These are phyloP conservation scores for Saprolegnia diclina DNA, from an alignment of 352 stramenopile species.

Conservation along the genomic window DNA sequence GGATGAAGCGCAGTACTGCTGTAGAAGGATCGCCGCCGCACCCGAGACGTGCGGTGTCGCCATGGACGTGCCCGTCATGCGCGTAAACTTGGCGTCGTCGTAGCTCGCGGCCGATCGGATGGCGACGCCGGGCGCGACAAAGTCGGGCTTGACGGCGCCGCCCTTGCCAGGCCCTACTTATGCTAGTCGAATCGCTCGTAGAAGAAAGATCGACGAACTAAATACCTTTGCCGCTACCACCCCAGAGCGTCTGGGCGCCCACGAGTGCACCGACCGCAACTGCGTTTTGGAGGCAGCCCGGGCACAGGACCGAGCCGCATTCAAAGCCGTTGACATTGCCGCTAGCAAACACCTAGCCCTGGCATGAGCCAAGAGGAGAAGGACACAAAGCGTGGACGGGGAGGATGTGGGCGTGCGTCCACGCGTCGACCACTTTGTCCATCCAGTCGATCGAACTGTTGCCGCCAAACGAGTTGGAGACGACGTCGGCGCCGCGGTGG, in stretches of 20 bases:
- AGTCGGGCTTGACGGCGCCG: slow-evolving; percentile 60
- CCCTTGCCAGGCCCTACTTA: slow-evolving; percentile 27
- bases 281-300: slow-evolving; percentile 43
- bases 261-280: slow-evolving; percentile 61
- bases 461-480: slow-evolving; percentile 64
- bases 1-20: slow-evolving; percentile 26
- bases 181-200: not conserved
- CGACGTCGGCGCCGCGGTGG: slow-evolving; percentile 49
- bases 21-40: slow-evolving; percentile 48
- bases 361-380: not conserved
- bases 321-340: slow-evolving; percentile 70
- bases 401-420: slow-evolving; percentile 10
- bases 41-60: slow-evolving; percentile 62
- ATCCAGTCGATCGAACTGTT: slow-evolving; percentile 30
- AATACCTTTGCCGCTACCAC: slow-evolving; percentile 56
- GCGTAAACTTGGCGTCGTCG: slow-evolving; percentile 48
- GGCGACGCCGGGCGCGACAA: slow-evolving; percentile 58
- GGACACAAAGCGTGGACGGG: not conserved
- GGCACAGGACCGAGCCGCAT: slow-evolving; percentile 64
- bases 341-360: slow-evolving; percentile 46
- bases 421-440: slow-evolving; percentile 18
- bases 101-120: slow-evolving; percentile 62
- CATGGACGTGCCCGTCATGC: slow-evolving; percentile 71
- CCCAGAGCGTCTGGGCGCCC: slow-evolving; percentile 52
- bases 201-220: not conserved